Evolutionary conservation across 495 filamentous ascomycete genomes (phyloP).

Genomic region (Aspergillus ostianus): DNA sequence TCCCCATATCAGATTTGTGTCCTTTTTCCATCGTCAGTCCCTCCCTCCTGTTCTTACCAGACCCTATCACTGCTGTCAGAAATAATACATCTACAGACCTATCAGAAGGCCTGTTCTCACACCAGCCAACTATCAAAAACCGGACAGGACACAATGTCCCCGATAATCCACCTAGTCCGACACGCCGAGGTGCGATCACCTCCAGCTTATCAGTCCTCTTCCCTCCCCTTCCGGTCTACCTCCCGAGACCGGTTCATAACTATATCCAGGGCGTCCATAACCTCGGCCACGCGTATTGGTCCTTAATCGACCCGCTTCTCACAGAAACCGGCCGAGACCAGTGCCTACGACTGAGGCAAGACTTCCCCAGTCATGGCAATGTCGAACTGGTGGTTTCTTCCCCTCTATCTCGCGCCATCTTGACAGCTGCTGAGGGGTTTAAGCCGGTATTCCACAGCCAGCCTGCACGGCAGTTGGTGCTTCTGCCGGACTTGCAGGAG

Average conservation of each 20-base stretch:
- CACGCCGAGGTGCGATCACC: conserved; percentile 34
- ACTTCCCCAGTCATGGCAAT: conserved; percentile 55
- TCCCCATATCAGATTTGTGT: too few relatives aligned
- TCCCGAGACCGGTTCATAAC: background rate
- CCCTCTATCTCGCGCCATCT: conserved; percentile 70
- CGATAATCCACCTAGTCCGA: conserved; percentile 37
- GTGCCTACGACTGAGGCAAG: conserved; percentile 53
- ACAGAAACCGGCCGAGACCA: conserved; percentile 66
- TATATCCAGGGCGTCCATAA: conserved; percentile 66
- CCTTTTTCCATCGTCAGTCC: too few relatives aligned
- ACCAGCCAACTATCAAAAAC: too few relatives aligned
- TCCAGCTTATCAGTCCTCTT: background rate
- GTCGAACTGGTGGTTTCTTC: conserved; percentile 69
- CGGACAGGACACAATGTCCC: conserved; percentile 17
- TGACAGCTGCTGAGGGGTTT: conserved; percentile 68
- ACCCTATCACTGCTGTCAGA: too few relatives aligned
- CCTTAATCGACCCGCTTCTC: conserved; percentile 64
- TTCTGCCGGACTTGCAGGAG: conserved; percentile 73
- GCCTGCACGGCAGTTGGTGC: conserved; percentile 43
- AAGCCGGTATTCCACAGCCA: conserved; percentile 14
- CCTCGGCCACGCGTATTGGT: conserved; percentile 58
- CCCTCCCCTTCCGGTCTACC: background rate
- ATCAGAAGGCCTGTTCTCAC: too few relatives aligned
- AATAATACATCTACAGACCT: too few relatives aligned
- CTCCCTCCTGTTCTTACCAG: too few relatives aligned